Base-by-base conservation (phyloP, 345 rosid species). In the Gynandropsis gynandra region DNA sequence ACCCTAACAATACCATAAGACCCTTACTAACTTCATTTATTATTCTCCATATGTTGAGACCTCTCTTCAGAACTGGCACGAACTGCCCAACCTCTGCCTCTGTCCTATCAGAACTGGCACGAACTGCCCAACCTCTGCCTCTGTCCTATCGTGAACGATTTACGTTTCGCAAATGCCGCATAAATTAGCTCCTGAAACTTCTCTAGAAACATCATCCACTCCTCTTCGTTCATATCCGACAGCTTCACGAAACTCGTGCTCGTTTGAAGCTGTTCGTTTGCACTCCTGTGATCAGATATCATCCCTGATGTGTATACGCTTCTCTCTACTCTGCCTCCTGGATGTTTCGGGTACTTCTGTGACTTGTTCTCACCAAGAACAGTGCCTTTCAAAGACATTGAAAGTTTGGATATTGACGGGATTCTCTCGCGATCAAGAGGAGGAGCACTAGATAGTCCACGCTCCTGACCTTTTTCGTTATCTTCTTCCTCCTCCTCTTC, bases 191-290 rank as follows among this genome's bases (percentile, higher is more conserved):
- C 90, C 67, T 71, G 84, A 54, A 80, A 85, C 56, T 76, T 87
- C 44, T 85, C 95, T 65, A 82, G 34, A 65, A 92, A 90, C 44
- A 59, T 32, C 0, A 32, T 27, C 98, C 98, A 87, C 35, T 79
- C 92, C 42, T 74, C 96, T 50, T 84, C 89, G 4, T 61, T 71
- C 84, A 92, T 75, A 64, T 87, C 93, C 8, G 89, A 77, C 50
- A 87, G 74, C 79, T 79, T 71, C 70, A 92, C 89, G 49, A 92
- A 87, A 76, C 86, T 84, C 53, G 39, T 63, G 51, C 87, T 79
- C 1, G 81, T 76, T 41, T 95, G 96, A 27, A 82, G 85, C 76
- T 76, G 96, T 74, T 85, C 95, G 16, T 80, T 84, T 8, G 96
- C 96, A 73, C 96, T 92, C 68, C 86, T 73, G 17, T 84, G 89